Base-by-base conservation (phyloP, 2,329 filamentous ascomycete species). In the Peltaster fructicola region DNA sequence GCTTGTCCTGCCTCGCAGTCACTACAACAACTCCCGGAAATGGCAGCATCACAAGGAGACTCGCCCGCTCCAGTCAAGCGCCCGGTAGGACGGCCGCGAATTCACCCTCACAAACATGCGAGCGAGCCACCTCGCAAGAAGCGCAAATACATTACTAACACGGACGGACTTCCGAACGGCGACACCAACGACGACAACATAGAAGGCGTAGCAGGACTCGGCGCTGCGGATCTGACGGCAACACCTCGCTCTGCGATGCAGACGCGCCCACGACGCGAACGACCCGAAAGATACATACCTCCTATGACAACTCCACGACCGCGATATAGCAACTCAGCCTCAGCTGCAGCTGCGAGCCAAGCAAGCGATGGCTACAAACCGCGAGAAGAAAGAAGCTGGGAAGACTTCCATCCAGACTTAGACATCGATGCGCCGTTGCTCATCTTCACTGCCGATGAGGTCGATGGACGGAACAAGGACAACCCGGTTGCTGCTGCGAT, bases 331-430 rank as follows among this genome's bases (percentile, higher is more conserved):
- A 85, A 79, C 22, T 81, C 68, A n/a, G 81, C 85, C 8, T 82
- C 82, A 14, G 79, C 84, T 13, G 80, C 84, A 24, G 82, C 81
- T 5, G 76, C 78, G 4, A 76, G 88, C 30, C 79, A 81, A 38
- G 82, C 92, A 46, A 84, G 73, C 41, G 88, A 95, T 57, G 84
- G 85, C 24, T 95, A 95, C 54, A 98, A 98, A 50, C 88, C 88
- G 15, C 68, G 88, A 44, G 88, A 98, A 54, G 88, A 98, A 56
- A 73, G 85, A 34, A 80, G 81, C 25, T 98, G 85, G 82, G 84
- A 93, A 44, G 88, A 98, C 48, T 95, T 95, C 36, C 88, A 98
- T 51, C 82, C 81, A 0, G 80, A 93, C 41, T 67, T 98, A 25
- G 84, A 95, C 54, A 82, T 93, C 23, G 81, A 92, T 29, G 65